These are phyloP conservation scores for Cladophialophora exuberans DNA, from an alignment of 2,329 filamentous ascomycete species.

Conservation along the genomic window DNA sequence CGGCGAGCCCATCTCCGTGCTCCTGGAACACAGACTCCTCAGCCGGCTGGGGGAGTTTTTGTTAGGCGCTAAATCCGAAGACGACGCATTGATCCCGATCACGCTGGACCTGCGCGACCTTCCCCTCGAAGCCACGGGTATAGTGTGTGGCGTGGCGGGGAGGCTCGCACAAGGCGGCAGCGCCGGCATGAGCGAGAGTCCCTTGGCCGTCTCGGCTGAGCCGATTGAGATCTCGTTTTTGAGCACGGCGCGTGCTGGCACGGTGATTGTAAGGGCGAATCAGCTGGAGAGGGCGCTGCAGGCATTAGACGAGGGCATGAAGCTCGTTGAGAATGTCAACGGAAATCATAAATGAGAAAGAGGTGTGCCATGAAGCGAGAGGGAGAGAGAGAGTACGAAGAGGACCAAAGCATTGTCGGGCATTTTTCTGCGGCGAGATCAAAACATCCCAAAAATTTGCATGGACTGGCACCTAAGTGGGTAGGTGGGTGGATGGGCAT, in stretches of 20 bases:
- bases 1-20: slow-evolving; percentile 49
- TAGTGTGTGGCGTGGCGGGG: slow-evolving; percentile 91
- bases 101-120: slow-evolving; percentile 81
- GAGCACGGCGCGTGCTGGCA: slow-evolving; percentile 84
- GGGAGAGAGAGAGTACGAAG: too few species aligned
- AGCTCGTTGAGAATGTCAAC: slow-evolving; percentile 14
- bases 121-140: slow-evolving; percentile 86
- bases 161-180: slow-evolving; percentile 74
- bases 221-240: slow-evolving; percentile 83
- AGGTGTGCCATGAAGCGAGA: too few species aligned
- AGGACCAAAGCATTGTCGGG: too few species aligned
- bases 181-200: slow-evolving; percentile 34
- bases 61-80: slow-evolving; percentile 65
- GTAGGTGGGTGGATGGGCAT: too few species aligned
- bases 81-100: slow-evolving; percentile 76
- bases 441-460: too few species aligned
- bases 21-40: slow-evolving; percentile 54
- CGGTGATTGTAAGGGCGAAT: slow-evolving; percentile 79
- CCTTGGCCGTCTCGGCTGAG: slow-evolving; percentile 24
- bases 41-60: slow-evolving; percentile 51
- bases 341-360: neutral
- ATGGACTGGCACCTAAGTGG: too few species aligned
- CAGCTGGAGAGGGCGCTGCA: slow-evolving; percentile 74
- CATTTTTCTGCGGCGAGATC: too few species aligned
- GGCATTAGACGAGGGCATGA: slow-evolving; percentile 58